Evolutionary conservation across 805 yeast genomes (phyloP), one percentile per base, ranked within the genome.

Genomic region (Starmerella bombicola): DNA sequence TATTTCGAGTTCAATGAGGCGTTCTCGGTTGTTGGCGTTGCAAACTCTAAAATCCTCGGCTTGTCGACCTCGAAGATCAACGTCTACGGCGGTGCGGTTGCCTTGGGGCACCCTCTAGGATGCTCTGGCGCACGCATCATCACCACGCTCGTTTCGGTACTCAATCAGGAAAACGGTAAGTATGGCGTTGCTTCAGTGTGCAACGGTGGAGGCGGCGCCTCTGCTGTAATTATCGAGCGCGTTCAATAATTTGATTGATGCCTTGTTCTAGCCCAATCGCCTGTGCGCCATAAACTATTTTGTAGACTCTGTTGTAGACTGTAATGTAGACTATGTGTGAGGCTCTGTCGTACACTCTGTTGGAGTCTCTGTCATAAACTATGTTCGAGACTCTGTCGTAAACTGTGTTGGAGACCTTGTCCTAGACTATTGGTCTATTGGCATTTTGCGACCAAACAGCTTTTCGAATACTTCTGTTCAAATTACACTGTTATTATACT

Each of bases 131-230:
- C 95, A 30, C 79, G 96, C 68, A 73, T 91, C 56, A 74, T 91
- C 43, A 86, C 83, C 51, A 91, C 98, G 22, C 71, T 91, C 62
- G 56, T 76, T 44, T 73, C 84, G 37, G 85, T 86, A 15, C 73
- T 91, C 58, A 51, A 64, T 29, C 95, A 88, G 67, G 97, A 91
- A 69, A 65, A 65, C 41, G 93, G 88, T 54, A 83, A 79, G 67
- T 63, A 77, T 53, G 99, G 99, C 62, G 84, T 76, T 52, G 96
- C 95, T 55, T 95, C 84, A 62, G 79, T 91, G 59, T 91, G 98
- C 73, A 91, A 91, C 64, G 98, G 99, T 69, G 99, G 99, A 57
- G 99, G 99, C 61, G 99, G 98, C 61, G 97, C 96, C 37, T 80
- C 94, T 42, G 78, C 97, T 20, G 69, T 91, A 55, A 83, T 91